Evolutionary conservation across 805 yeast species (phyloP).

Genomic region (Sugiyamaella mastotermitis): DNA sequence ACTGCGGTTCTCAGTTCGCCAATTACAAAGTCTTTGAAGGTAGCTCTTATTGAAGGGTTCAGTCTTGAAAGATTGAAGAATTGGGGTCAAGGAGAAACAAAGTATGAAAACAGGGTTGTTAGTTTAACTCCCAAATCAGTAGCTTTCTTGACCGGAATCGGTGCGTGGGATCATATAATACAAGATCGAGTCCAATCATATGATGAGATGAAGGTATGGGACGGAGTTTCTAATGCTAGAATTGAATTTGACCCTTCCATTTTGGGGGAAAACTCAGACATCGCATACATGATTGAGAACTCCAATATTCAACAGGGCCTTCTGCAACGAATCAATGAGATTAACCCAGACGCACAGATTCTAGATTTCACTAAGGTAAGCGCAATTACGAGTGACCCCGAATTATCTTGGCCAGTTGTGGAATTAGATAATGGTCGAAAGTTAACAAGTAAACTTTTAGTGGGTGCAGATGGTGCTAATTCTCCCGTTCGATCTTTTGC

Average conservation of each 20-base stretch:
- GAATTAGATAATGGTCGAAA: slow-evolving; percentile 57
- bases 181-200: slow-evolving; percentile 72
- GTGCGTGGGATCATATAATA: slow-evolving; percentile 68
- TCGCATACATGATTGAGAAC: slow-evolving; percentile 86
- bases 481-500: slow-evolving; percentile 86
- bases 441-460: slow-evolving; percentile 64
- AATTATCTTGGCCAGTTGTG: slow-evolving; percentile 66
- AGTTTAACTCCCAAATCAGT: slow-evolving; percentile 81
- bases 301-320: slow-evolving; percentile 75
- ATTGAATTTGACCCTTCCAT: slow-evolving; percentile 55
- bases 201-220: slow-evolving; percentile 80
- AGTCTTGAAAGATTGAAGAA: slow-evolving; percentile 46
- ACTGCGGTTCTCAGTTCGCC: slow-evolving; percentile 69
- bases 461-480: slow-evolving; percentile 95
- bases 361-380: slow-evolving; percentile 47
- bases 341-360: slow-evolving; percentile 19
- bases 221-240: slow-evolving; percentile 66
- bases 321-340: slow-evolving; percentile 45
- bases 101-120: slow-evolving; percentile 73
- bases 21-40: slow-evolving; percentile 48
- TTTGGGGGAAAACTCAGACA: slow-evolving; percentile 27
- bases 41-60: slow-evolving; percentile 71
- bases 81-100: slow-evolving; percentile 40
- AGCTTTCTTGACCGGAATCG: slow-evolving; percentile 57
- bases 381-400: slow-evolving; percentile 36